Percentiles rank a stretch among this genome's conserved stretches.
Evolutionary conservation across 495 filamentous ascomycete genomes (phyloP).

Genomic region (Aspergillus bridgeri): DNA sequence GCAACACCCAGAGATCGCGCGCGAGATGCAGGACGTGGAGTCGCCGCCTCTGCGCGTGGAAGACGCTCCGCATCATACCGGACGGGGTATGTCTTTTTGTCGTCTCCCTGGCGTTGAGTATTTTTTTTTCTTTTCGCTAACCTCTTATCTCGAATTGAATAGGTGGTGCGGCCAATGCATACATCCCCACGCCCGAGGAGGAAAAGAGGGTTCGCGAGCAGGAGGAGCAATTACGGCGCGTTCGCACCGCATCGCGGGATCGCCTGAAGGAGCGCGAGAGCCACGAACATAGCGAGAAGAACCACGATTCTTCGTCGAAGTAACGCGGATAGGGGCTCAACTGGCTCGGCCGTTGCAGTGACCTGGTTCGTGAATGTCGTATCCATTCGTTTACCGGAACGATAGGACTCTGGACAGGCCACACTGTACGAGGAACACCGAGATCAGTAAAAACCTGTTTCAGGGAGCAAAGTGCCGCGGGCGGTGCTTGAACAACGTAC

Average conservation of each 20-base stretch:
- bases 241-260: constrained; percentile 36
- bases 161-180: constrained; percentile 47
- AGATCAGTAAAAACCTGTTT: constrained; percentile 2
- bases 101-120: no score
- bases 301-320: constrained; percentile 20
- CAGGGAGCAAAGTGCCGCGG: constrained; percentile 17
- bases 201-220: constrained; percentile 34
- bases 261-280: constrained; percentile 36
- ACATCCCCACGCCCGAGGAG: constrained; percentile 38
- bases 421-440: neutral
- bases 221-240: constrained; percentile 33
- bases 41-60: constrained; percentile 48
- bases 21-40: constrained; percentile 77
- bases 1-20: constrained; percentile 60
- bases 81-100: constrained; percentile 37
- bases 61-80: constrained; percentile 41
- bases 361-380: neutral
- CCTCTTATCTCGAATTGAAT: neutral
- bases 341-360: neutral
- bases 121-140: neutral
- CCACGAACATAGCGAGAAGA: constrained; percentile 24
- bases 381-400: neutral
- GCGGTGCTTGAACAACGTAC: constrained; percentile 17
- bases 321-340: constrained; percentile 5
- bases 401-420: neutral